These are phyloP conservation scores for Myxozyma mucilagina DNA, from an alignment of 805 yeast species.

Conservation along the genomic window DNA sequence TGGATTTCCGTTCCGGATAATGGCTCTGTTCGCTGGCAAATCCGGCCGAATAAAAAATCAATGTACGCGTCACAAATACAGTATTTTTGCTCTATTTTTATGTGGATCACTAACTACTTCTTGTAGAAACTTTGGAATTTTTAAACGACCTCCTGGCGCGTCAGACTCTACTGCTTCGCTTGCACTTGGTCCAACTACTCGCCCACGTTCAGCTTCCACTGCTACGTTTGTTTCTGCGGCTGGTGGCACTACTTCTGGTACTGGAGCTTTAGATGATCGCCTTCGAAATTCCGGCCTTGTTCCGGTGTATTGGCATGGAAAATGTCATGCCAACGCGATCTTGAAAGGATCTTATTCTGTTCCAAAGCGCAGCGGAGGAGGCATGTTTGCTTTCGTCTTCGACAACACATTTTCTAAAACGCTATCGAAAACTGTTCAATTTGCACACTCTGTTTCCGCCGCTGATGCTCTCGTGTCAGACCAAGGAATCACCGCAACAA, in stretches of 20 bases:
- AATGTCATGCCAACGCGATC: slow-evolving; percentile 60
- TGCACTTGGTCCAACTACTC: not conserved
- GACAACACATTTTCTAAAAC: slow-evolving; percentile 90
- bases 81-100: not conserved
- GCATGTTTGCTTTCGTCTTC: slow-evolving; percentile 82
- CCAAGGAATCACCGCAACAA: slow-evolving; percentile 19
- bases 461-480: slow-evolving; percentile 12
- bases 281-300: slow-evolving; percentile 55
- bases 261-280: slow-evolving; percentile 46
- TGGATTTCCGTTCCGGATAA: slow-evolving; percentile 82
- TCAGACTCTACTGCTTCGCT: slow-evolving; percentile 6
- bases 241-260: not conserved
- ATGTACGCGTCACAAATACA: slow-evolving; percentile 38
- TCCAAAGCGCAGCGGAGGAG: slow-evolving; percentile 48
- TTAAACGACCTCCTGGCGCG: slow-evolving; percentile 16
- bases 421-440: slow-evolving; percentile 75
- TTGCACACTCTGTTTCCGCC: slow-evolving; percentile 41
- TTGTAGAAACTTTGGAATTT: slow-evolving; percentile 29
- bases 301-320: slow-evolving; percentile 56
- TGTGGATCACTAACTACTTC: not conserved
- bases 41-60: slow-evolving; percentile 72
- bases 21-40: slow-evolving; percentile 70
- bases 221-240: slow-evolving; percentile 9
- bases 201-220: slow-evolving; percentile 17
- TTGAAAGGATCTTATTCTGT: slow-evolving; percentile 64